phyloP scores from a whole-genome alignment of 805 yeast species.

The Komagataella populi region DNA sequence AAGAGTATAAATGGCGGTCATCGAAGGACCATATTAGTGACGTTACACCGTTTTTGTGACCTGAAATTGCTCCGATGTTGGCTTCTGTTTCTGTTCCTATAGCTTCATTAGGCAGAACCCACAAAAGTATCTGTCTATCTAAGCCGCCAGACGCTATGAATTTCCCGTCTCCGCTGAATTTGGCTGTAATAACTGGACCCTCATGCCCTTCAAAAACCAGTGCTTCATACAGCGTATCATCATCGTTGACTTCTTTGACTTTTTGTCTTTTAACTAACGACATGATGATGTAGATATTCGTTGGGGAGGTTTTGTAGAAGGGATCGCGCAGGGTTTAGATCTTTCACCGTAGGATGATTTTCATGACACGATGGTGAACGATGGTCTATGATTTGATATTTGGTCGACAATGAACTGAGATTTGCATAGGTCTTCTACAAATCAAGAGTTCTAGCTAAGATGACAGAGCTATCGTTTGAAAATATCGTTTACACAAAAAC shows the following conservation, averaged over 20 bases:
- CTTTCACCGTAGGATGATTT: too few species aligned
- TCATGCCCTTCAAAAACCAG: conserved; percentile 31
- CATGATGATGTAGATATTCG: neutral
- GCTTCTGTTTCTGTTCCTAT: conserved; percentile 4
- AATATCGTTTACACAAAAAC: too few species aligned
- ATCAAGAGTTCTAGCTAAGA: too few species aligned
- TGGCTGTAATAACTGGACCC: conserved; percentile 37
- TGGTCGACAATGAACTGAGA: too few species aligned
- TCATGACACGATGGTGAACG: too few species aligned
- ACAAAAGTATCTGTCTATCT: conserved; percentile 31
- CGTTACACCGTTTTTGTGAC: conserved; percentile 56
- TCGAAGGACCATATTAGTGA: conserved; percentile 39
- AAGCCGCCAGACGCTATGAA: conserved; percentile 48
- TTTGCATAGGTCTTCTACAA: too few species aligned
- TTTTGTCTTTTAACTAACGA: conserved; percentile 15
- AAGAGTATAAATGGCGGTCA: conserved; percentile 27
- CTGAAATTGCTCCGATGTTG: conserved; percentile 32
- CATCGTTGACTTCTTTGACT: neutral
- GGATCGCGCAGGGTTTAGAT: neutral
- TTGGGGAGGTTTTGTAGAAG: neutral
- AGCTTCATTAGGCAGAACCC: conserved; percentile 10
- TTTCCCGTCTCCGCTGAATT: conserved; percentile 38
- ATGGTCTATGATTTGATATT: too few species aligned
- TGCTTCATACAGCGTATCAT: conserved; percentile 4
- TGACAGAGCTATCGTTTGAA: too few species aligned